Conservation (phyloP, 2,329 filamentous ascomycete genomes). For the Pseudogymnoascus verrucosus region DNA sequence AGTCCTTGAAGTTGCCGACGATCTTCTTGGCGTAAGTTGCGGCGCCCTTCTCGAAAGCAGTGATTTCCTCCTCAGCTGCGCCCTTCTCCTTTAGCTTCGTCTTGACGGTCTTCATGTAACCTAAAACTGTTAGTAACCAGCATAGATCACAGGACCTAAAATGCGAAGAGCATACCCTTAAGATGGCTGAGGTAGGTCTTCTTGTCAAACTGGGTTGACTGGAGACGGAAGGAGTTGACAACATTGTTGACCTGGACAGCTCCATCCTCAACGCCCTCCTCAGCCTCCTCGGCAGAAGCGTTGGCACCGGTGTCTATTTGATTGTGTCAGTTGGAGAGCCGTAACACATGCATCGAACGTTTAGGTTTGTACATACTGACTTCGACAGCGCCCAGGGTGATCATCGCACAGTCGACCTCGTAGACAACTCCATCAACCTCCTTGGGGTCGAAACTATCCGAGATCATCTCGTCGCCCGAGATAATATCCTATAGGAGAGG, state of each 20-base stretch:
- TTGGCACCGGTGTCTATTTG: conserved; percentile 80
- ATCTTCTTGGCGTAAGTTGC: conserved; percentile 69
- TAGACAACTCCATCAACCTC: conserved; percentile 71
- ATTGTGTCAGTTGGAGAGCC: conserved; percentile 14
- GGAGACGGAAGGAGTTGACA: conserved; percentile 83
- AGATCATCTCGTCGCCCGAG: conserved; percentile 90
- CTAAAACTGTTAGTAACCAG: conserved; percentile 35
- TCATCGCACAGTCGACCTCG: conserved; percentile 89
- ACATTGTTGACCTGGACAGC: conserved; percentile 82
- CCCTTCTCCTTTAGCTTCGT: conserved; percentile 54
- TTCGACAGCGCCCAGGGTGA: conserved; percentile 65
- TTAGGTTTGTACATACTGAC: conserved; percentile 46
- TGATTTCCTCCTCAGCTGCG: conserved; percentile 57
- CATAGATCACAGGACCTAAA: conserved; percentile 11
- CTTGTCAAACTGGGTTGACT: conserved; percentile 76
- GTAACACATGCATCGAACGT: background rate
- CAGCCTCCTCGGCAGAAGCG: conserved; percentile 86
- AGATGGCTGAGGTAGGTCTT: conserved; percentile 75
- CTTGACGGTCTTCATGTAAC: conserved; percentile 90
- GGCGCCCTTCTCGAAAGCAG: conserved; percentile 73
- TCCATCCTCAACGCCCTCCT: conserved; percentile 64
- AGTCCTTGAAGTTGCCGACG: conserved; percentile 84
- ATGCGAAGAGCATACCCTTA: conserved; percentile 56
- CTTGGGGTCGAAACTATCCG: conserved; percentile 84
- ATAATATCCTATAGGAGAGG: conserved; percentile 62